Conservation (phyloP, 2,329 filamentous ascomycete species). For the Balansia obtecta region DNA sequence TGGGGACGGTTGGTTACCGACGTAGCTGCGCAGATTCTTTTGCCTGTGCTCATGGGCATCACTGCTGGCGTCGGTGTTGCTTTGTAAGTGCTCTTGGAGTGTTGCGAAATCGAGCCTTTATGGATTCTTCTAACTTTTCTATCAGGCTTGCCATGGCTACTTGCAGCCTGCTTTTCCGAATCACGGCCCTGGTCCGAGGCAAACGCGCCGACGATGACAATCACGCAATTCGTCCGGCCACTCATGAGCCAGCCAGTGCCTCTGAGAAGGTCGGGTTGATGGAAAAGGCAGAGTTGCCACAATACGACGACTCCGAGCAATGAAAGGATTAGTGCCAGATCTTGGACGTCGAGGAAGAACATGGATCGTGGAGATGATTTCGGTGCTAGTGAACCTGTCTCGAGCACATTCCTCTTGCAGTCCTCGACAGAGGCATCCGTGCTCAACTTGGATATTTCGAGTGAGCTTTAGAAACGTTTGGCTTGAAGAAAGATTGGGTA, state of each 20-base stretch:
- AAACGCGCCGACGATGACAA: slow-evolving; percentile 3
- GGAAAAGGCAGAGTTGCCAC: slow-evolving; percentile 19
- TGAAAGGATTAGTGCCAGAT: slow-evolving; percentile 4
- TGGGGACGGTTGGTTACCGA: slow-evolving; percentile 39
- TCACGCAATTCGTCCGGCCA: neutral
- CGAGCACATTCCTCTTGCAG: too few species aligned
- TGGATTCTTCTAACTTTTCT: slow-evolving; percentile 14
- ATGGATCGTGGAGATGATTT: too few species aligned
- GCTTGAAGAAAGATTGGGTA: neutral
- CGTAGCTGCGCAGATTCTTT: slow-evolving; percentile 48
- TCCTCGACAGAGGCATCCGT: too few species aligned
- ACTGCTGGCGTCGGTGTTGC: slow-evolving; percentile 56
- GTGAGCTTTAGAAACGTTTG: too few species aligned
- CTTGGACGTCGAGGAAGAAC: neutral
- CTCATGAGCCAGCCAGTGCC: slow-evolving; percentile 8
- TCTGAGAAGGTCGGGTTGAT: slow-evolving; percentile 42
- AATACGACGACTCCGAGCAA: slow-evolving; percentile 14
- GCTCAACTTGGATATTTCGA: too few species aligned
- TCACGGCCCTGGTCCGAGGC: slow-evolving; percentile 38
- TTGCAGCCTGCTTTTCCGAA: slow-evolving; percentile 44
- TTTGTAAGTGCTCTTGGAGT: slow-evolving; percentile 31
- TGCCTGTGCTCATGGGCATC: slow-evolving; percentile 58
- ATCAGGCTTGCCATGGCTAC: slow-evolving; percentile 50
- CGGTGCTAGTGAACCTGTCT: too few species aligned
- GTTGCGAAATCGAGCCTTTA: neutral